phyloP scores from a whole-genome alignment of 352 stramenopile genomes.

The Phytophthora fragariaefolia region DNA sequence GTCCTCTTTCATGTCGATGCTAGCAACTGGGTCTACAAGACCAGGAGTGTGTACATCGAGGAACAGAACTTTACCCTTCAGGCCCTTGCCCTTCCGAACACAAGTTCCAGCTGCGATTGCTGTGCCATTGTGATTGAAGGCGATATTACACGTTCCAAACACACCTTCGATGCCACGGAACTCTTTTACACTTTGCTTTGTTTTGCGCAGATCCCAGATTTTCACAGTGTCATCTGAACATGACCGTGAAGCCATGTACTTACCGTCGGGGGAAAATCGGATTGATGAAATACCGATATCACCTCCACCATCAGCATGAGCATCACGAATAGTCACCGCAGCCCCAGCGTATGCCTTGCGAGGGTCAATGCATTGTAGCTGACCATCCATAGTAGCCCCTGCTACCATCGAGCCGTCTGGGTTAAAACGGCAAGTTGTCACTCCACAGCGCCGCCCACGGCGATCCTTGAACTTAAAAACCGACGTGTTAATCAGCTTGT shows the following conservation, averaged over 20 bases:
- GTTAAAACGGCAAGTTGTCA: conserved; percentile 79
- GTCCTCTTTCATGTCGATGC: conserved; percentile 76
- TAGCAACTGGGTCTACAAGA: conserved; percentile 56
- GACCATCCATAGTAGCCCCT: conserved; percentile 79
- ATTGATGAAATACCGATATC: conserved; percentile 79
- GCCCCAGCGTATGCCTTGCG: conserved; percentile 74
- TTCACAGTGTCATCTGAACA: conserved; percentile 84
- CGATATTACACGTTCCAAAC: conserved; percentile 80
- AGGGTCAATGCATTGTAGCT: conserved; percentile 80
- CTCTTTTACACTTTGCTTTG: conserved; percentile 63
- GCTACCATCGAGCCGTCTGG: conserved; percentile 64
- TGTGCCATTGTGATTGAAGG: conserved; percentile 82
- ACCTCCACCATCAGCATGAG: conserved; percentile 72
- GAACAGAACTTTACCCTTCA: conserved; percentile 69
- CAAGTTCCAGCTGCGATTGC: conserved; percentile 70
- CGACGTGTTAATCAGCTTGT: conserved; percentile 84
- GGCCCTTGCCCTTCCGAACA: conserved; percentile 68
- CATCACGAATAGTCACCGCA: conserved; percentile 65
- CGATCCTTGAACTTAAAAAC: conserved; percentile 88
- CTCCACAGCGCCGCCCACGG: conserved; percentile 68
- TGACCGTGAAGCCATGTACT: conserved; percentile 68
- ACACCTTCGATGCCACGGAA: conserved; percentile 70
- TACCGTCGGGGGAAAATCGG: conserved; percentile 75
- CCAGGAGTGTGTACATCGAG: conserved; percentile 74
- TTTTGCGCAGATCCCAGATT: conserved; percentile 82